A percentile compares a stretch with the other conserved stretches of the same genome.
Evolutionary conservation across 139 green algal species (phyloP).

Genomic region (Chlorella sp.): DNA sequence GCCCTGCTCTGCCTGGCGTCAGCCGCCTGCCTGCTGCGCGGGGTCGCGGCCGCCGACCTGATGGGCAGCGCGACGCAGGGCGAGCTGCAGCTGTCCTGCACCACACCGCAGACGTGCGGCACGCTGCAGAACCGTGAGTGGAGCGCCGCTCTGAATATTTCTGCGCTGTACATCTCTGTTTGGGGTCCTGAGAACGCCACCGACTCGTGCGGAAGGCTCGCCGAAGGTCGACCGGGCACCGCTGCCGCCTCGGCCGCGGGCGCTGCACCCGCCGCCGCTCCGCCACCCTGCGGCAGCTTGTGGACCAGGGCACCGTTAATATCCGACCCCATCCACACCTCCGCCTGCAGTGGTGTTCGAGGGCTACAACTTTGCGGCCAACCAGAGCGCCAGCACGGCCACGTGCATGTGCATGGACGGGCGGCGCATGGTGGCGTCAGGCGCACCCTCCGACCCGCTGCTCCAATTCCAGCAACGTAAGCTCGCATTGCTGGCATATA

Average conservation of each 20-base stretch:
- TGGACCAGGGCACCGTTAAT: no score
- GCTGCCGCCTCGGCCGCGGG: no score
- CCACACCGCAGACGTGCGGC: not conserved
- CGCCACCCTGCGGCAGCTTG: no score
- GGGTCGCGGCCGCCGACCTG: not conserved
- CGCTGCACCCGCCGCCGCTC: no score
- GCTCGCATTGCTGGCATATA: not conserved
- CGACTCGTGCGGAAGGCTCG: no score
- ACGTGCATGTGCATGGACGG: not conserved
- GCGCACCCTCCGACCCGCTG: not conserved
- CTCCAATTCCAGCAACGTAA: not conserved
- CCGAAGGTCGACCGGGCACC: no score
- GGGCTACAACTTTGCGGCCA: not conserved
- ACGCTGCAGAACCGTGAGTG: not conserved
- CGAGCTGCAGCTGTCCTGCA: not conserved
- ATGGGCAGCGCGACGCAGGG: not conserved
- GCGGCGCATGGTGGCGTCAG: not conserved
- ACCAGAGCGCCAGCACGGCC: not conserved
- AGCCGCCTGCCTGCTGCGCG: not conserved
- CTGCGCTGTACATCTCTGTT: no score
- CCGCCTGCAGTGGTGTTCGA: constrained; percentile 11
- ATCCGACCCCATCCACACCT: no score
- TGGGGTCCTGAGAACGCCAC: no score
- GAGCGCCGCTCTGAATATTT: no score
- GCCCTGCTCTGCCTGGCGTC: not conserved